These are phyloP conservation scores for Strobilomyces dryophilus DNA, from an alignment of 768 basidiomycete species.

Conservation along the genomic window DNA sequence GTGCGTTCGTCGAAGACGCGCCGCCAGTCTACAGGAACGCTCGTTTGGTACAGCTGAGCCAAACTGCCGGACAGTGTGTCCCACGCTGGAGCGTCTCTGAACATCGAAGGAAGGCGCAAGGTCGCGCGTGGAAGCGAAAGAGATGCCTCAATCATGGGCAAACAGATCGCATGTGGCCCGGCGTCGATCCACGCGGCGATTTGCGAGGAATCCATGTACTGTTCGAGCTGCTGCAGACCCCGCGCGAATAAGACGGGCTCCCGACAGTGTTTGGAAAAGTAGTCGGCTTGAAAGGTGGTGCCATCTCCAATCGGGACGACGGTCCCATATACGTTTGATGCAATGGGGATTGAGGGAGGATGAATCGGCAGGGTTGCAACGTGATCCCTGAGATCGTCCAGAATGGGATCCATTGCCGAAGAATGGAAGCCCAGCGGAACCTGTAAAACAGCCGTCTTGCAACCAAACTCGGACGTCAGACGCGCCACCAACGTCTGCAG, in stretches of 20 bases:
- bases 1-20: slow-evolving; percentile 46
- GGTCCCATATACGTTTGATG: slow-evolving; percentile 57
- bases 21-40: slow-evolving; percentile 49
- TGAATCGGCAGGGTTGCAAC: slow-evolving; percentile 35
- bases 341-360: slow-evolving; percentile 52
- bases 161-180: slow-evolving; percentile 55
- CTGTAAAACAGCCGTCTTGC: slow-evolving; percentile 41
- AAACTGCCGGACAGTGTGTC: slow-evolving; percentile 43
- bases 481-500: slow-evolving; percentile 39
- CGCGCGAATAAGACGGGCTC: slow-evolving; percentile 53
- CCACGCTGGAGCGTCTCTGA: slow-evolving; percentile 42
- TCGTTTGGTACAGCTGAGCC: slow-evolving; percentile 43
- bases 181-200: slow-evolving; percentile 60
- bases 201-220: slow-evolving; percentile 21
- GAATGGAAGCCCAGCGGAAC: slow-evolving; percentile 69
- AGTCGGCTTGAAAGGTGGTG: slow-evolving; percentile 43
- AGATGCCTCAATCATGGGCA: slow-evolving; percentile 50
- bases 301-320: slow-evolving; percentile 51
- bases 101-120: slow-evolving; percentile 47
- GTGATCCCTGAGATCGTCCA: slow-evolving; percentile 44
- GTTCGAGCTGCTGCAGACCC: slow-evolving; percentile 42
- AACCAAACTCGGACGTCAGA: slow-evolving; percentile 34
- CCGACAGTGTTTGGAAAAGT: slow-evolving; percentile 56
- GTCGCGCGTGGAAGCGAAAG: slow-evolving; percentile 28
- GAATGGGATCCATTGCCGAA: slow-evolving; percentile 54